Conservation (phyloP, 2,329 filamentous ascomycete species). For the Monosporascus ibericus region DNA sequence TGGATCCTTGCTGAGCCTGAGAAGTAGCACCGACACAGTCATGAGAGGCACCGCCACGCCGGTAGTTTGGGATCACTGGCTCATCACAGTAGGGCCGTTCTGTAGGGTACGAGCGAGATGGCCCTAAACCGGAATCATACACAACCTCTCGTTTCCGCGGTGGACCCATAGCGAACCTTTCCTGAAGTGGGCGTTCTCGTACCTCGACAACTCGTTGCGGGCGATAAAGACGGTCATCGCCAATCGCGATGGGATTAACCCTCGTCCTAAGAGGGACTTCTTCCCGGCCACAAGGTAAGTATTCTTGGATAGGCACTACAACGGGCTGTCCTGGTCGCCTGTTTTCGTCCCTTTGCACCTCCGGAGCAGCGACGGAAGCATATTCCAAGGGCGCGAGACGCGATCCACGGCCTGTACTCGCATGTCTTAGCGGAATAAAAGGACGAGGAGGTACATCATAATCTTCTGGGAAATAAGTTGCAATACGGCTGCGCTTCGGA, state of each 20-base stretch:
- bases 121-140: background rate
- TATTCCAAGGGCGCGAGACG: slow-evolving; percentile 11
- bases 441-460: slow-evolving; percentile 9
- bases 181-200: slow-evolving; percentile 6
- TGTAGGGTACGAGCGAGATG: background rate
- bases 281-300: background rate
- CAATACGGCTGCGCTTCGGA: slow-evolving; percentile 17
- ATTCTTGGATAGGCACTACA: slow-evolving; percentile 8
- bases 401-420: slow-evolving; percentile 10
- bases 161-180: background rate
- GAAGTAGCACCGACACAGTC: slow-evolving; percentile 2
- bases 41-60: slow-evolving; percentile 5
- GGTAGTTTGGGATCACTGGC: background rate
- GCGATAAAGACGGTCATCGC: slow-evolving; percentile 10
- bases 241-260: slow-evolving; percentile 17
- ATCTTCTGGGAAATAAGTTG: slow-evolving; percentile 16
- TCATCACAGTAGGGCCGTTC: background rate
- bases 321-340: background rate
- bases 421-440: slow-evolving; percentile 14
- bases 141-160: background rate
- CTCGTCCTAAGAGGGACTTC: slow-evolving; percentile 11
- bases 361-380: slow-evolving; percentile 7
- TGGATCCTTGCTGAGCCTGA: slow-evolving; percentile 6
- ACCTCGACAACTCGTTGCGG: slow-evolving; percentile 18
- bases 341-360: background rate